Percentiles rank a stretch among this genome's conserved stretches.
phyloP scores from a whole-genome alignment of 805 yeast genomes.

The Zygosaccharomyces pseudorouxii region DNA sequence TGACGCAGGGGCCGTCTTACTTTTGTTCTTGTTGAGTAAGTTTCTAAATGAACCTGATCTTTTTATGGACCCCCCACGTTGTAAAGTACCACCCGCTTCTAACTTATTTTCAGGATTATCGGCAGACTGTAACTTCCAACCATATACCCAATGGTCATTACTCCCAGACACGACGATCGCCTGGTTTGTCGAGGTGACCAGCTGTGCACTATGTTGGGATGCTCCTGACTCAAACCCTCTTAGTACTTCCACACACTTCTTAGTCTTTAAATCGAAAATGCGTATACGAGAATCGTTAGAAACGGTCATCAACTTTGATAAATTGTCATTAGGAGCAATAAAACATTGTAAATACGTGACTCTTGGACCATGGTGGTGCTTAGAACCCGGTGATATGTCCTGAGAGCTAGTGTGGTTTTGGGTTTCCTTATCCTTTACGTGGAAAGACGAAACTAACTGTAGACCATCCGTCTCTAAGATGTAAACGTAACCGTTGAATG shows the following conservation, averaged over 20 bases:
- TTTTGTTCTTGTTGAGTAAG: neutral
- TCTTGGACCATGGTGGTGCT: slow-evolving; percentile 44
- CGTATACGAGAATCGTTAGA: slow-evolving; percentile 81
- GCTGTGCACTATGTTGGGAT: slow-evolving; percentile 63
- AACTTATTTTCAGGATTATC: neutral
- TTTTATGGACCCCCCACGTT: neutral
- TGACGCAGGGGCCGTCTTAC: neutral
- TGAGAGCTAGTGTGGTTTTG: slow-evolving; percentile 9
- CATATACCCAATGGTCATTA: slow-evolving; percentile 81
- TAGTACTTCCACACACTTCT: slow-evolving; percentile 57
- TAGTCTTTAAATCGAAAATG: slow-evolving; percentile 51
- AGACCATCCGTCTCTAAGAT: slow-evolving; percentile 63
- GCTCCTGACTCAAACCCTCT: slow-evolving; percentile 70
- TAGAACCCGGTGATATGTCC: slow-evolving; percentile 6
- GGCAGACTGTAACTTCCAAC: slow-evolving; percentile 56
- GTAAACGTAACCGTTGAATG: slow-evolving; percentile 66
- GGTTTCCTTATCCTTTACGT: slow-evolving; percentile 40
- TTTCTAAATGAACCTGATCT: slow-evolving; percentile 3
- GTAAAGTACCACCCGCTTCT: neutral
- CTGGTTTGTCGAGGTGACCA: slow-evolving; percentile 11
- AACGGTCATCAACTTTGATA: slow-evolving; percentile 52
- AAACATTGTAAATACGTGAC: slow-evolving; percentile 71
- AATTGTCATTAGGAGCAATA: slow-evolving; percentile 27
- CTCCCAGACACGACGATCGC: slow-evolving; percentile 62
- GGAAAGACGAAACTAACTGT: slow-evolving; percentile 42